Evolutionary conservation across 1,284 basidiomycete species (phyloP).

Genomic region (Pyrrhoderma lamaoense): DNA sequence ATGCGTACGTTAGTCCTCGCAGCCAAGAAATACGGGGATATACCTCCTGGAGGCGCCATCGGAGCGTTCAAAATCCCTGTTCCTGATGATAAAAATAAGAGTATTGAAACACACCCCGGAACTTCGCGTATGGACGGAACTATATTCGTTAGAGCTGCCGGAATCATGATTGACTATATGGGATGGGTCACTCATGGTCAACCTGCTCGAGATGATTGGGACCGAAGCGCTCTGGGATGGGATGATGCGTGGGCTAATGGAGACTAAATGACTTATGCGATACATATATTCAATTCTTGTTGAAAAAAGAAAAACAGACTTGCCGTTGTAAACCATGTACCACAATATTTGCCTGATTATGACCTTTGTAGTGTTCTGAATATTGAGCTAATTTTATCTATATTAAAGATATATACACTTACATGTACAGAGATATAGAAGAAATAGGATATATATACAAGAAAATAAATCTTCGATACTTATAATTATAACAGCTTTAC

Average conservation of each 20-base stretch:
- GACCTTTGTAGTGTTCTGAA: too few relatives aligned
- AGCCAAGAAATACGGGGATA: conserved; percentile 42
- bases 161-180: conserved; percentile 49
- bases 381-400: too few relatives aligned
- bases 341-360: too few relatives aligned
- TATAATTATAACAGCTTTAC: too few relatives aligned
- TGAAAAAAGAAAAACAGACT: too few relatives aligned
- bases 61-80: conserved; percentile 32
- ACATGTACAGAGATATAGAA: too few relatives aligned
- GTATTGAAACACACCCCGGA: conserved; percentile 31
- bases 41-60: conserved; percentile 34
- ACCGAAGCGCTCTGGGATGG: conserved; percentile 58
- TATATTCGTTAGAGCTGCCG: conserved; percentile 56
- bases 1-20: conserved; percentile 51
- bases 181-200: conserved; percentile 58
- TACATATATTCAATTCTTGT: too few relatives aligned
- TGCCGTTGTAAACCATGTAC: too few relatives aligned
- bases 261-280: conserved; percentile 3
- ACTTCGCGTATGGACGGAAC: conserved; percentile 48
- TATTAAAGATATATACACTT: too few relatives aligned
- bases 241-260: conserved; percentile 53
- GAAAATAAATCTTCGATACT: too few relatives aligned
- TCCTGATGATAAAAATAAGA: conserved; percentile 20
- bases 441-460: too few relatives aligned
- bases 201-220: conserved; percentile 43